Evolutionary conservation across 257 asterid species (phyloP).

Genomic region (Salvia rosmarinus): DNA sequence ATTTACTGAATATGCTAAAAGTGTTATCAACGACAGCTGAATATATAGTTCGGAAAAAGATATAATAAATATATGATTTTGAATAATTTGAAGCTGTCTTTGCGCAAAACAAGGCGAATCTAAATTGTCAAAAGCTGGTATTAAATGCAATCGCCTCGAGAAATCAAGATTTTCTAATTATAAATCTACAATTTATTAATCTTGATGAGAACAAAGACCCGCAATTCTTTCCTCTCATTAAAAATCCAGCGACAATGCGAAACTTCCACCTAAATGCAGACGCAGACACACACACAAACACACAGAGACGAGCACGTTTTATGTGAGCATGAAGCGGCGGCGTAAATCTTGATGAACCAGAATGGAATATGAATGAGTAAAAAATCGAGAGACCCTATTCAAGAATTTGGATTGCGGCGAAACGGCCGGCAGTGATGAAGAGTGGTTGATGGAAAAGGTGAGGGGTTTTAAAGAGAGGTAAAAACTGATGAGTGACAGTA

Average conservation of each 20-base stretch:
- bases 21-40: neutral
- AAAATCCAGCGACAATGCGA: constrained; percentile 35
- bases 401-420: constrained; percentile 23
- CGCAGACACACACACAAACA: neutral
- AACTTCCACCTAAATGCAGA: constrained; percentile 33
- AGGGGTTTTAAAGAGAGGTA: constrained; percentile 29
- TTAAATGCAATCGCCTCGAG: constrained; percentile 46
- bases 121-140: constrained; percentile 33
- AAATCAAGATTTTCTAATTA: constrained; percentile 27
- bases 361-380: neutral
- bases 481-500: constrained; percentile 43
- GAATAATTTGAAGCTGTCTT: constrained; percentile 21
- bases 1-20: neutral
- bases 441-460: constrained; percentile 32
- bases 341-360: constrained; percentile 28
- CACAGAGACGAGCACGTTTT: constrained; percentile 1
- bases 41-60: neutral
- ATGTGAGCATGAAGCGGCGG: constrained; percentile 17
- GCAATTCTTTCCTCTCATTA: neutral
- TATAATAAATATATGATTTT: neutral
- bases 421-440: constrained; percentile 25
- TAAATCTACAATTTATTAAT: constrained; percentile 8
- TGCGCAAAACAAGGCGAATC: constrained; percentile 57
- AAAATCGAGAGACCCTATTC: constrained; percentile 33
- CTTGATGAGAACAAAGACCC: constrained; percentile 26